Evolutionary conservation across 116 monocot species (phyloP), one percentile per base, ranked within the genome.

Genomic region (Trichopus zeylanicus): DNA sequence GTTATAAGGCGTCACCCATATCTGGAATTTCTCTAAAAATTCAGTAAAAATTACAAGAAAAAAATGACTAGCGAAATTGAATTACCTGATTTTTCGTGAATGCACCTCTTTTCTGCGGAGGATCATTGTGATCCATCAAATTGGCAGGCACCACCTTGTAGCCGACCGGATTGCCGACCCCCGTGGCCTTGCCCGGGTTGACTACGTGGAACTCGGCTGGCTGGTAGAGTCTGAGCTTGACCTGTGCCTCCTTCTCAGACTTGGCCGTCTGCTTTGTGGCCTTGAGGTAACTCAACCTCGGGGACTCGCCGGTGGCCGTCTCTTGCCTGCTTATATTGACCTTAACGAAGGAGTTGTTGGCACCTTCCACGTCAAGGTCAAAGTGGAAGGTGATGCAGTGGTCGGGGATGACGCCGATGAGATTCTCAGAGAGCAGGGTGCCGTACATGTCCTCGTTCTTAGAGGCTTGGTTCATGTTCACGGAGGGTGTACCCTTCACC

Each of bases 1-100:
- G 72, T 90, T 86, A 67, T 84, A 81, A 7, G 81, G 90, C 1
- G 90, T 95, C 24, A 95, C 83, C 90, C 95, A 95, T 46, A 95
- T 81, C 93, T 92, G 7, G 22, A 22, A 6, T n/a, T n/a, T n/a
- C n/a, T n/a, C n/a, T n/a, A n/a, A n/a, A n/a, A n/a, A n/a, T n/a
- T n/a, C n/a, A n/a, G n/a, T n/a, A n/a, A n/a, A n/a, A n/a, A n/a
- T n/a, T n/a, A n/a, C n/a, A n/a, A n/a, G n/a, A n/a, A n/a, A n/a
- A n/a, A n/a, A n/a, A n/a, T n/a, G n/a, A n/a, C n/a, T n/a, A n/a
- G n/a, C n/a, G n/a, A n/a, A n/a, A n/a, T 16, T 20, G 22, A 1
- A 3, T 57, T 10, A 86, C 86, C 81, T 86, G 86, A 66, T 86
- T 81, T 33, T 86, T 81, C 8, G 86, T 86, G 78, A 81, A 86